Evolutionary conservation across 495 filamentous ascomycete genomes (phyloP).

Genomic region (Neurospora discreta): DNA sequence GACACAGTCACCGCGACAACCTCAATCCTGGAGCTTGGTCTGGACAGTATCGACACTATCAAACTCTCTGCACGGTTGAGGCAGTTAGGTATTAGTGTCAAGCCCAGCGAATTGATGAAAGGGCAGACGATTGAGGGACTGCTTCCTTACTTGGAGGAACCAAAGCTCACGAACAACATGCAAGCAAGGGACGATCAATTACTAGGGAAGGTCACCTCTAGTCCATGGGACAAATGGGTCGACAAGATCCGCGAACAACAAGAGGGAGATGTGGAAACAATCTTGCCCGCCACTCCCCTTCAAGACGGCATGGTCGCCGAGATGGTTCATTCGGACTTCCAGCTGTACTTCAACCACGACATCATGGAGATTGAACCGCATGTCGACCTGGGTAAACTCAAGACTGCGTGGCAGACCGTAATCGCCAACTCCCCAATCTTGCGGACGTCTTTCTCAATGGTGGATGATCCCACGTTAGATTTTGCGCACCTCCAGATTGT

Average conservation of each 20-base stretch:
- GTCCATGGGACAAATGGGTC: neutral
- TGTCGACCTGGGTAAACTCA: conserved; percentile 42
- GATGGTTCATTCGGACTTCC: conserved; percentile 55
- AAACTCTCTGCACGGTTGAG: conserved; percentile 58
- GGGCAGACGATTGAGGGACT: conserved; percentile 44
- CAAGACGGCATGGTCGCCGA: conserved; percentile 76
- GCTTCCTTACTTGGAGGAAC: neutral
- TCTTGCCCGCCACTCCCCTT: conserved; percentile 58
- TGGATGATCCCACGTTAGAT: conserved; percentile 44
- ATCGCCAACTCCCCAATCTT: conserved; percentile 55
- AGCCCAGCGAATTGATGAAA: conserved; percentile 58
- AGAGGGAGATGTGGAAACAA: conserved; percentile 27
- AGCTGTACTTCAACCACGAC: conserved; percentile 73
- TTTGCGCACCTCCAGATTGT: conserved; percentile 57
- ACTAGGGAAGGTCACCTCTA: neutral
- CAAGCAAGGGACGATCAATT: neutral
- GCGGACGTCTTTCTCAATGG: conserved; percentile 56
- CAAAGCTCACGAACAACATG: neutral
- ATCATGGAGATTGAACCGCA: conserved; percentile 40
- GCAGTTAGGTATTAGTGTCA: conserved; percentile 42
- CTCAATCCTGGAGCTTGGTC: conserved; percentile 51
- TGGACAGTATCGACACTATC: conserved; percentile 60
- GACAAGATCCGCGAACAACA: conserved; percentile 4
- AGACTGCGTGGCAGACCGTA: conserved; percentile 48
- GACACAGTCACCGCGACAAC: conserved; percentile 40